phyloP scores from a whole-genome alignment of 1,284 basidiomycete genomes.

The Wallemia hederae region DNA sequence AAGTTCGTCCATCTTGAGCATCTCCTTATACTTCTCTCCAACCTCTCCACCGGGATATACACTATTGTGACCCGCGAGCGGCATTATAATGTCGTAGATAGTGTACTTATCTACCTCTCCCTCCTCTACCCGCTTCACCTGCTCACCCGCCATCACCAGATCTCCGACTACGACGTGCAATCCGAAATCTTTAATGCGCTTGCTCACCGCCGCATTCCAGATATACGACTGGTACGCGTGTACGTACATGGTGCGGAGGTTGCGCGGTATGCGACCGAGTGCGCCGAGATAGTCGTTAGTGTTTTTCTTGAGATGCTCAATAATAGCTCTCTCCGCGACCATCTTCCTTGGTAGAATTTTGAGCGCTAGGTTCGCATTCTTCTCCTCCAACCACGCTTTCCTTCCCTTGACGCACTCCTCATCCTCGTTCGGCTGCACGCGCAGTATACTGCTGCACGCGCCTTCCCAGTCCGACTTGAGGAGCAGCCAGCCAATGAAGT shows the following conservation, averaged over 20 bases:
- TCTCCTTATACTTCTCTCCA: constrained; percentile 50
- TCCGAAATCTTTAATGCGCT: constrained; percentile 54
- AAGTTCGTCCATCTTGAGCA: constrained; percentile 53
- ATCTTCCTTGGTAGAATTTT: constrained; percentile 57
- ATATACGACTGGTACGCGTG: constrained; percentile 97
- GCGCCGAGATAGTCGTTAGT: constrained; percentile 11
- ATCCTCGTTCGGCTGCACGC: constrained; percentile 58
- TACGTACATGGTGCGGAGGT: constrained; percentile 83
- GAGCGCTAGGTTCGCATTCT: constrained; percentile 44
- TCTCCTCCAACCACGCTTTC: constrained; percentile 50
- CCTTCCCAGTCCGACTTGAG: constrained; percentile 65
- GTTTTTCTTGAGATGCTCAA: constrained; percentile 65
- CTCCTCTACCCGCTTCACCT: constrained; percentile 42
- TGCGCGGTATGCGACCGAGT: constrained; percentile 49
- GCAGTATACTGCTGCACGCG: constrained; percentile 54
- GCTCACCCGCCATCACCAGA: constrained; percentile 31
- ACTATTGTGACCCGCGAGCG: constrained; percentile 73
- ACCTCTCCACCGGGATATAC: constrained; percentile 56
- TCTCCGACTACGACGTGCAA: constrained; percentile 56
- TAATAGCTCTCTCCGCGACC: constrained; percentile 68
- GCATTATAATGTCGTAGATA: constrained; percentile 85
- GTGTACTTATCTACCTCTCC: constrained; percentile 46
- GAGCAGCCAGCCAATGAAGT: constrained; percentile 67
- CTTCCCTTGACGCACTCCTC: constrained; percentile 52
- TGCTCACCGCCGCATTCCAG: constrained; percentile 88